Evolutionary conservation across 2,329 filamentous ascomycete genomes (phyloP), one percentile per base, ranked within the genome.

Genomic region (Harringtonia lauricola): DNA sequence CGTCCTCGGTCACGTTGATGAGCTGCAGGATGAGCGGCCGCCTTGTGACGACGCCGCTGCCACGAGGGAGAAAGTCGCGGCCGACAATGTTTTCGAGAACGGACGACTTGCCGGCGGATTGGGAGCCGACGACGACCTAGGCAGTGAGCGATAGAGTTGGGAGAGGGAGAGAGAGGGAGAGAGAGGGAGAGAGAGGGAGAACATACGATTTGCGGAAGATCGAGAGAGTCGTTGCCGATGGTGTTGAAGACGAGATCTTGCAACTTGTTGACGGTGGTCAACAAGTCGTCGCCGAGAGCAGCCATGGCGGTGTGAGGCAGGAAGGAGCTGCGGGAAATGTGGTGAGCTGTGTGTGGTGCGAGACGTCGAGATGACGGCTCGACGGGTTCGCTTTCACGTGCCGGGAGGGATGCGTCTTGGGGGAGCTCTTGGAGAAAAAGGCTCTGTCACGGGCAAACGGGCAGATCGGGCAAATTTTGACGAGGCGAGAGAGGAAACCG

Each of bases 181-280:
- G 15, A 14, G 18, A 17, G 17, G 14, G 12, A 24, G 10, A 14
- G 35, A 22, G 19, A 7, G 21, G 10, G 8, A 28, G 28, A 46
- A 70, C 80, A 60, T 81, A 95, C 92, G 74, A 98, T 98, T 69
- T 98, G 92, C 47, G 92, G 92, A 46, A 98, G 72, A 66, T 98
- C 92, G 49, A 98, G 76, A 42, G 90, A 96, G 65, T 98, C 92
- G 71, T 89, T 96, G 66, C 92, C 92, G 64, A 98, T 98, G 54
- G 92, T 98, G 70, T 98, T 98, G 73, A 98, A 98, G 59, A 98
- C 92, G 59, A 98, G 70, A 66, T 96, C 92, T 67, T 98, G 92
- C 59, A 98, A 75, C 73, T 94, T 94, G 74, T 98, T 98, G 69
- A 98, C 92, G 52, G 88, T 94, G 55, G 79, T 80, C 62, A 98